phyloP scores from a whole-genome alignment of 2,329 filamentous ascomycete genomes.

The Colletotrichum zoysiae region DNA sequence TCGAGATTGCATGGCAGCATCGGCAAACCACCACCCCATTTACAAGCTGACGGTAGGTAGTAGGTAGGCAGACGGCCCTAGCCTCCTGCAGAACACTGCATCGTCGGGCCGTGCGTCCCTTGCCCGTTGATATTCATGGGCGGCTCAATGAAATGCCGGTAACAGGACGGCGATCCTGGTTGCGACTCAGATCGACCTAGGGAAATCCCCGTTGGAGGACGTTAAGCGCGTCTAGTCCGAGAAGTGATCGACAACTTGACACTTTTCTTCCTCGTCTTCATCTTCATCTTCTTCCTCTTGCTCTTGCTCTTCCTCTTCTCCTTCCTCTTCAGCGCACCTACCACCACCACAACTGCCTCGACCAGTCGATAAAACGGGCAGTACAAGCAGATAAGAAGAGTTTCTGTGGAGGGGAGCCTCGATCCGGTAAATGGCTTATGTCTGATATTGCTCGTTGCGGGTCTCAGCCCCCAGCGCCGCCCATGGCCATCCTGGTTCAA shows the following conservation, averaged over 20 bases:
- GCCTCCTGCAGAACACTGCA: background rate
- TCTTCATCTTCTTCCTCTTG: background rate
- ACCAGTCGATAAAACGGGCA: background rate
- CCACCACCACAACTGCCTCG: background rate
- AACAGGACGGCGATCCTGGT: conserved; percentile 6
- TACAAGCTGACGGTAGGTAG: background rate
- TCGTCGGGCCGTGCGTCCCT: conserved; percentile 5
- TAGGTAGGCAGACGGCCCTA: background rate
- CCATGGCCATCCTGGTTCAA: background rate
- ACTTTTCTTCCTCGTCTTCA: background rate
- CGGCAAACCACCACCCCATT: background rate
- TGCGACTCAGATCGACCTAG: conserved; percentile 2
- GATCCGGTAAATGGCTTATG: background rate
- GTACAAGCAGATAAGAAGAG: background rate
- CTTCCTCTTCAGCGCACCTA: background rate
- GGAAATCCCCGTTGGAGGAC: conserved; percentile 1
- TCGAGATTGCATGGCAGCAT: conserved; percentile 1
- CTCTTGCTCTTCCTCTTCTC: background rate
- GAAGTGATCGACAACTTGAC: conserved; percentile 7
- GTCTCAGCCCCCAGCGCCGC: background rate
- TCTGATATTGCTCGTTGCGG: background rate
- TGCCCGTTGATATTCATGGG: background rate
- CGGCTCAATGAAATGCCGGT: conserved; percentile 6
- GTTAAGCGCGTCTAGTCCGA: background rate
- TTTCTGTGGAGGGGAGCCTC: background rate